These are phyloP conservation scores for Lavandula angustifolia DNA, from an alignment of 257 asterid species.

Conservation along the genomic window DNA sequence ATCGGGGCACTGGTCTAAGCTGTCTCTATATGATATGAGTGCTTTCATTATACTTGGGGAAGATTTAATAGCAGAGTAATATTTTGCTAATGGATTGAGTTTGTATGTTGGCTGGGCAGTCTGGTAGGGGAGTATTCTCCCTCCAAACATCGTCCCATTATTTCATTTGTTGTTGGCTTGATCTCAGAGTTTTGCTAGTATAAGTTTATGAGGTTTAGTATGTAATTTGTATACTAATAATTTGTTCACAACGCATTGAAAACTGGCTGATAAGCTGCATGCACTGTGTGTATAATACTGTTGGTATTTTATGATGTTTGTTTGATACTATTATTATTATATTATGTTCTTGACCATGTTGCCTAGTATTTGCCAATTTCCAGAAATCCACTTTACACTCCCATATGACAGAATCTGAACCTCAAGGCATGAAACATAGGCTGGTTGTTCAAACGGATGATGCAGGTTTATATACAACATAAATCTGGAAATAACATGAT, in stretches of 20 bases:
- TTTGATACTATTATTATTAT: not conserved
- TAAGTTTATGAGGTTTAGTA: slow-evolving; percentile 28
- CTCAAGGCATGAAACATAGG: not conserved
- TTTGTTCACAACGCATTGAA: slow-evolving; percentile 13
- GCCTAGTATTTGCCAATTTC: too few species aligned
- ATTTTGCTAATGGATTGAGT: slow-evolving; percentile 41
- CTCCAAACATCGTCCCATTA: slow-evolving; percentile 32
- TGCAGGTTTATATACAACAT: slow-evolving; percentile 33
- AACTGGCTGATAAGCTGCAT: slow-evolving; percentile 25
- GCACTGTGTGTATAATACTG: slow-evolving; percentile 11
- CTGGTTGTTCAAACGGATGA: too few species aligned
- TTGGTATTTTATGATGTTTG: not conserved
- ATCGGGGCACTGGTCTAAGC: slow-evolving; percentile 53
- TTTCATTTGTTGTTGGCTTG: slow-evolving; percentile 53
- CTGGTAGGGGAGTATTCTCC: slow-evolving; percentile 40
- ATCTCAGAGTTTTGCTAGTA: slow-evolving; percentile 38
- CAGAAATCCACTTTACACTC: not conserved
- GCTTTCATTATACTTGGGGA: slow-evolving; percentile 46
- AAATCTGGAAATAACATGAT: slow-evolving; percentile 9
- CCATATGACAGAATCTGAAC: slow-evolving; percentile 1
- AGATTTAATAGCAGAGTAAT: slow-evolving; percentile 36
- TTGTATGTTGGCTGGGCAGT: slow-evolving; percentile 41
- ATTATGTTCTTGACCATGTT: too few species aligned
- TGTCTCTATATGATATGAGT: slow-evolving; percentile 52
- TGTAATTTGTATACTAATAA: slow-evolving; percentile 23